A percentile compares a stretch with the other conserved stretches of the same genome.
Evolutionary conservation across 2,329 filamentous ascomycete genomes (phyloP).

Genomic region (Pseudogymnoascus sp.): DNA sequence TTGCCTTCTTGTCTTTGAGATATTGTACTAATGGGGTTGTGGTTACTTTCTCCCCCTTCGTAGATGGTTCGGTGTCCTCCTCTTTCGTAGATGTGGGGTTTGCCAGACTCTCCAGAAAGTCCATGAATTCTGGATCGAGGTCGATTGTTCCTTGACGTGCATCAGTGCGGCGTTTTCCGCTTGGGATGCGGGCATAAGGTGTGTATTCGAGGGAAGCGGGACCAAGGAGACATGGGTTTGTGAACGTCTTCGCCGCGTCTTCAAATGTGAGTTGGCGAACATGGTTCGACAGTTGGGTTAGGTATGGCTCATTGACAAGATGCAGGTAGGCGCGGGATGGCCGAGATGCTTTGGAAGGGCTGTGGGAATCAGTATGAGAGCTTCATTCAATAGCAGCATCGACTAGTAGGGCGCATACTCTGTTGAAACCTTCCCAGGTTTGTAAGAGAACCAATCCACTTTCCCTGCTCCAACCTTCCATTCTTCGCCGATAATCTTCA

Average conservation of each 20-base stretch:
- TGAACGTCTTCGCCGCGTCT: constrained; percentile 70
- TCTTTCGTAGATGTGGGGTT: constrained; percentile 50
- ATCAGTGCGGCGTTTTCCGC: constrained; percentile 66
- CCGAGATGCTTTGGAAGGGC: constrained; percentile 74
- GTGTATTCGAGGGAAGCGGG: constrained; percentile 76
- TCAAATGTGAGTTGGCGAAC: constrained; percentile 65
- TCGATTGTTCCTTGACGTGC: constrained; percentile 89
- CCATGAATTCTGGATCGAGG: constrained; percentile 91
- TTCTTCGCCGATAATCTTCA: constrained; percentile 60
- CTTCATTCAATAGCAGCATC: not conserved
- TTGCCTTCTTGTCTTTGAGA: constrained; percentile 85
- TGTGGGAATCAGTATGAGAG: constrained; percentile 28
- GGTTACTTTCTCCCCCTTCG: constrained; percentile 50
- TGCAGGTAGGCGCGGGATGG: constrained; percentile 78
- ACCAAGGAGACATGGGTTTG: constrained; percentile 63
- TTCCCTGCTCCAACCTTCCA: constrained; percentile 77
- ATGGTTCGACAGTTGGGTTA: constrained; percentile 58
- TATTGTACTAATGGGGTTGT: constrained; percentile 87
- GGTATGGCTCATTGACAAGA: constrained; percentile 60
- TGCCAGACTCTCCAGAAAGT: constrained; percentile 79
- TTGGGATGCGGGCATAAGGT: constrained; percentile 74
- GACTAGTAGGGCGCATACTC: constrained; percentile 49
- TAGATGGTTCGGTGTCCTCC: constrained; percentile 33
- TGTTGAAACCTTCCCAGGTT: constrained; percentile 67
- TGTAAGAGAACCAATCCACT: constrained; percentile 75